These are phyloP conservation scores for Scolecobasidium constrictum DNA, from an alignment of 2,329 filamentous ascomycete genomes.

Conservation along the genomic window DNA sequence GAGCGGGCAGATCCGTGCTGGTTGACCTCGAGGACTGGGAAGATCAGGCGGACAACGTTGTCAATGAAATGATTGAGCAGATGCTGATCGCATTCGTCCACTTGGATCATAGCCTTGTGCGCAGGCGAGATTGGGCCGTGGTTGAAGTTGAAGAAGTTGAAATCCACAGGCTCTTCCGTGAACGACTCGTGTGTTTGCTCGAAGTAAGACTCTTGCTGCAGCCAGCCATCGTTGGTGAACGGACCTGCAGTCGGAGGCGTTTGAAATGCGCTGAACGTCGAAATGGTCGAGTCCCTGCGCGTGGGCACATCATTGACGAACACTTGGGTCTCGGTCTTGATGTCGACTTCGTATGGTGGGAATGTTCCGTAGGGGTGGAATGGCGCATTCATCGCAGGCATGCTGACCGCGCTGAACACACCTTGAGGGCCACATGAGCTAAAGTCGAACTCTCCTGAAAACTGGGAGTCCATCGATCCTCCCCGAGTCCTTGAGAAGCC, in stretches of 20 bases:
- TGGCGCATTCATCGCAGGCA: slow-evolving; percentile 40
- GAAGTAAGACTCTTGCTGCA: slow-evolving; percentile 56
- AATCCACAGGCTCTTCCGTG: slow-evolving; percentile 45
- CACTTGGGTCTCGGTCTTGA: slow-evolving; percentile 91
- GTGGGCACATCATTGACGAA: slow-evolving; percentile 86
- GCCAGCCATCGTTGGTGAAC: slow-evolving; percentile 56
- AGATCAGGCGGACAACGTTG: slow-evolving; percentile 77
- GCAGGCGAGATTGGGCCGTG: slow-evolving; percentile 53
- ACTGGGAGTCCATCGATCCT: slow-evolving; percentile 70
- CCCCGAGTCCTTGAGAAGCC: slow-evolving; percentile 62
- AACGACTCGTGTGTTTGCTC: slow-evolving; percentile 59
- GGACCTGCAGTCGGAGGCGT: slow-evolving; percentile 62
- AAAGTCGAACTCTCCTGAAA: slow-evolving; percentile 54
- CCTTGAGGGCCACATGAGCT: slow-evolving; percentile 45
- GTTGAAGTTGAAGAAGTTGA: slow-evolving; percentile 75
- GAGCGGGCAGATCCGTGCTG: slow-evolving; percentile 73
- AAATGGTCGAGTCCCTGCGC: slow-evolving; percentile 74
- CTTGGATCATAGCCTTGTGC: slow-evolving; percentile 63
- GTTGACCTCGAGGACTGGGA: slow-evolving; percentile 84
- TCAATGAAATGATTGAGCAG: slow-evolving; percentile 86
- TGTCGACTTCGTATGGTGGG: slow-evolving; percentile 83
- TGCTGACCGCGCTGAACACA: slow-evolving; percentile 45
- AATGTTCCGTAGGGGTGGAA: slow-evolving; percentile 47
- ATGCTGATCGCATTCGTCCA: slow-evolving; percentile 79
- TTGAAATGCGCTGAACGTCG: slow-evolving; percentile 86